These are phyloP conservation scores for Zoysia japonica DNA, from an alignment of 176 grass and related monocot species.

Conservation along the genomic window DNA sequence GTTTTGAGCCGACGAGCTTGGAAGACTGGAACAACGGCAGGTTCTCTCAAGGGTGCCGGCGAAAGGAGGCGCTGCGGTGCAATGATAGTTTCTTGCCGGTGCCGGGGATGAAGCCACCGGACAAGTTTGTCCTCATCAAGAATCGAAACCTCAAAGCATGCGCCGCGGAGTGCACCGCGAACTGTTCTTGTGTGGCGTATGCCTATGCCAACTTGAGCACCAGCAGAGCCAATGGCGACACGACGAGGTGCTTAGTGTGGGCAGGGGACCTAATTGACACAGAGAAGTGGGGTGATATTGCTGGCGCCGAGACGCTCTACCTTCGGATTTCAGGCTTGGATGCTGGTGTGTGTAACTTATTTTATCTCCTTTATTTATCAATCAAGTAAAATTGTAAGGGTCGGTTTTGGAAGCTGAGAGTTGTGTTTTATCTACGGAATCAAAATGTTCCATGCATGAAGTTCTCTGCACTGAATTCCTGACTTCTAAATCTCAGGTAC, in stretches of 20 bases:
- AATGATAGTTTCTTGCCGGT: slow-evolving; percentile 25
- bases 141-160: slow-evolving; percentile 27
- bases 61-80: slow-evolving; percentile 30
- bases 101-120: slow-evolving; percentile 37
- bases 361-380: too few relatives aligned
- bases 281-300: background rate
- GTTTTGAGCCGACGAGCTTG: slow-evolving; percentile 23
- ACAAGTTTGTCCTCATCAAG: slow-evolving; percentile 18
- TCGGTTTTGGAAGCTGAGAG: too few relatives aligned
- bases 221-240: background rate
- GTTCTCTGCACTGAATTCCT: too few relatives aligned
- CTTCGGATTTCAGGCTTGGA: slow-evolving; percentile 20
- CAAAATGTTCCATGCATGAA: too few relatives aligned
- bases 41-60: slow-evolving; percentile 34
- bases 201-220: slow-evolving; percentile 12
- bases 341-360: background rate
- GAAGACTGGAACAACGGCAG: slow-evolving; percentile 2
- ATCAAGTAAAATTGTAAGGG: too few relatives aligned
- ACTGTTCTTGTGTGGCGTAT: slow-evolving; percentile 60
- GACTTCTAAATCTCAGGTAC: background rate
- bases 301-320: slow-evolving; percentile 40
- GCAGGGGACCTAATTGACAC: slow-evolving; percentile 40
- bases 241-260: slow-evolving; percentile 52
- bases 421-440: too few relatives aligned
- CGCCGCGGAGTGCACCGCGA: slow-evolving; percentile 26